Evolutionary conservation across 768 basidiomycete species (phyloP), one percentile per base, ranked within the genome.

Genomic region (Pholiota molesta): DNA sequence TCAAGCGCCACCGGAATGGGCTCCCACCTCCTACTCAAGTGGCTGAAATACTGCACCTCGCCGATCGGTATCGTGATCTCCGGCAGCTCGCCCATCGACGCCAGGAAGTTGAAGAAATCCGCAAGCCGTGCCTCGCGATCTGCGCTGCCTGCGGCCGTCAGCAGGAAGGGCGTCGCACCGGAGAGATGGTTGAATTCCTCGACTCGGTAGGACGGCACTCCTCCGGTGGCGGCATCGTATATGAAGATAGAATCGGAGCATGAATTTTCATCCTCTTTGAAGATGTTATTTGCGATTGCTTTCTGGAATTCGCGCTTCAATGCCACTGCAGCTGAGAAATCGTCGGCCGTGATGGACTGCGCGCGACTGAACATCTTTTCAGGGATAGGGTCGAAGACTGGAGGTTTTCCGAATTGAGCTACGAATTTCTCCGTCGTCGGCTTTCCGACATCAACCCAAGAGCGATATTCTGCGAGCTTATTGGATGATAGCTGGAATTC

Each of bases 21-120:
- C 68, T 78, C 75, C 72, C 70, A 72, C 57, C 68, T 61, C 60
- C 69, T 66, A 42, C 68, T 74, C 9, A 78, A 59, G 29, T 72
- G 72, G 57, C 76, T 77, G 52, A 63, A 71, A 70, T 78, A 78
- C 58, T 55, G 47, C 23, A 73, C 75, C 63, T 78, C 74, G 6
- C 77, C 77, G 58, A 78, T 62, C 6, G 77, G 77, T 13, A 78
- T 64, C 10, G 75, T 77, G 16, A 76, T 65, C 62, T 78, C 77
- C 21, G 77, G 77, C 29, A 77, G 63, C 35, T 72, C 76, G 3
- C 68, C 77, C 76, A 77, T 77, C 39, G 77, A 75, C n/a, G 72
- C 73, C 11, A 78, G 42, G 47, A 70, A 75, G 54, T 72, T 73
- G 61, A 76, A 73, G 55, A 71, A 75, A 44, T 76, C 72, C 9